Evolutionary conservation across 148 eudicot species (phyloP), one percentile per base, ranked within the genome.

Genomic region (Rhododendron williamsianum): DNA sequence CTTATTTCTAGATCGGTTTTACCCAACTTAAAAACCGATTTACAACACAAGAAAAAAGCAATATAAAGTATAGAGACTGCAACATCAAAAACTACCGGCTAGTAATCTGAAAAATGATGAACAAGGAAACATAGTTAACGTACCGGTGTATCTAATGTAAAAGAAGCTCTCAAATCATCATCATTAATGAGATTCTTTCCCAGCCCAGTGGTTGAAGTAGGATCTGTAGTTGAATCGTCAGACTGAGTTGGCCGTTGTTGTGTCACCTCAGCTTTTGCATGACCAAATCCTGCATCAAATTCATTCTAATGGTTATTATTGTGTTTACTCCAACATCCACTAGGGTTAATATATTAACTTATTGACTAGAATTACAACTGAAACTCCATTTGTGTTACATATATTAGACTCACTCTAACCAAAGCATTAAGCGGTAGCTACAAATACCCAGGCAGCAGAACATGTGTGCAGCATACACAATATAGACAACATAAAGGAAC

Each of bases 151-250:
- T 97, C 99, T 87, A 93, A 76, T 76, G 88, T 87, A 86, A 89
- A 91, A 38, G 93, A 90, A 91, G 92, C 86, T 89, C 93, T 95
- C 79, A 90, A 56, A 86, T 94, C 98, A 91, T 92, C 97, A n/a
- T 95, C 98, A 54, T 84, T 92, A 76, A 89, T 89, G 78, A 92
- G 84, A 83, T 91, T 93, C 90, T 93, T 94, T 56, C 91, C 91
- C 85, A 90, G 86, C 73, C 92, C 92, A 86, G 94, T 86, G 88
- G 84, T 91, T 76, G 91, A 85, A 87, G 87, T 83, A 85, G 92
- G 80, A 60, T 94, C 98, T 67, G 89, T 77, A 18, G 87, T 71
- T 54, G 90, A 87, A 92, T 94, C 98, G 67, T 92, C 95, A 38
- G 95, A 46, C 25, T 87, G 73, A 85, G 72, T 88, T 86, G 88